Base-by-base conservation (phyloP, 2,329 filamentous ascomycete genomes). In the Trichoderma semiorbis region DNA sequence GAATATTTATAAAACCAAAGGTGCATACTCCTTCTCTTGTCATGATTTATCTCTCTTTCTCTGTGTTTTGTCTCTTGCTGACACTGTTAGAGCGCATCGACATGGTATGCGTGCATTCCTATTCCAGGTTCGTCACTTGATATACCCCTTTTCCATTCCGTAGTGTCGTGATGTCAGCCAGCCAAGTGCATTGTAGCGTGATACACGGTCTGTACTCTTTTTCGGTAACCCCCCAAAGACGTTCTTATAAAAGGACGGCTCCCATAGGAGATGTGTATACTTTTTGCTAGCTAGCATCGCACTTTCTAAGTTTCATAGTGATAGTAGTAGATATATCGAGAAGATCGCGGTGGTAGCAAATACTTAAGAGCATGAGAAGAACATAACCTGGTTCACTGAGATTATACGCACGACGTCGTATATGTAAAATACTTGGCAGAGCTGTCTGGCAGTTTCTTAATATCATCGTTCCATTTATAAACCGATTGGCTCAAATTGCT, bases 11-110 rank as follows among this genome's bases (percentile, higher is more conserved):
- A 10, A 50, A 71, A 71, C 34, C 43, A 61, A 67, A 67, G 78
- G 79, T 80, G 79, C 78, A 73, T 77, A 75, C 74, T 77, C 75
- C 77, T 77, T 74, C 73, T 71, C 65, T 62, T 63, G 50, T 74
- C 63, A 70, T 72, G 72, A 77, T 74, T 72, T 65, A 72, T 68
- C 55, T 75, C 71, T 75, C 74, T 67, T 72, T 76, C 72, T 74
- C 2, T 47, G 8, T 50, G 74, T 69, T 61, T 69, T 14, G 26
- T 69, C 55, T 5, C 28, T 68, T 76, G 77, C 78, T 79, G 78
- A 79, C 78, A 78, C 75, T 63, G 28, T 30, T 58, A 71, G 69
- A 71, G 69, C 60, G 61, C 18, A 53, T 69, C 55, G 55, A 69
- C 21, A 26, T 53, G n/a, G 67, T 69, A 11, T 57, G 50, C 34